Conservation (phyloP, 768 basidiomycete genomes). For the Lactarius deliciosus region DNA sequence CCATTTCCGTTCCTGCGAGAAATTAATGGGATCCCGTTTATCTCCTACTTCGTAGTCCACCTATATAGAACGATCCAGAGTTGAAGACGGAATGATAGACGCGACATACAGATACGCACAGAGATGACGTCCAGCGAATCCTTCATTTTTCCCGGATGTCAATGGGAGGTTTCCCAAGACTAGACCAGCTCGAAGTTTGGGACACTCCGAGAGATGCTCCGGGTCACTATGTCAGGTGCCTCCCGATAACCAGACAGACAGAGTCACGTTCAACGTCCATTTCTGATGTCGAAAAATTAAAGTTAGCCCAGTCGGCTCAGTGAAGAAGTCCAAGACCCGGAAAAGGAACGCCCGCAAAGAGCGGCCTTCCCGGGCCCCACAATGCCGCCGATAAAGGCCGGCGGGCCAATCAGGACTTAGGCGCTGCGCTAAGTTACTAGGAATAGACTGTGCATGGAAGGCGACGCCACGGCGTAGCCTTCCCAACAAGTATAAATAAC, state of each 20-base stretch:
- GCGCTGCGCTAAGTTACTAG: neutral
- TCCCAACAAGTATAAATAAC: neutral
- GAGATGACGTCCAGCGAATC: neutral
- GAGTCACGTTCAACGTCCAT: neutral
- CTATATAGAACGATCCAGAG: slow-evolving; percentile 27
- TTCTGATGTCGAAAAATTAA: neutral
- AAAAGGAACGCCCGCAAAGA: neutral
- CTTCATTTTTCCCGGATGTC: neutral
- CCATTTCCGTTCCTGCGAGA: slow-evolving; percentile 37
- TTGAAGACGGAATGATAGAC: too few relatives aligned
- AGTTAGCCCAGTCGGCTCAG: too few relatives aligned
- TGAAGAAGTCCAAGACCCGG: neutral
- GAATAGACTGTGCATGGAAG: neutral
- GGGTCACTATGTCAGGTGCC: neutral
- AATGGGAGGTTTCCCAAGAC: too few relatives aligned
- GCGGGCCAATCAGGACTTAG: neutral
- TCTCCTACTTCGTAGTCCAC: slow-evolving; percentile 40
- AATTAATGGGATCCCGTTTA: slow-evolving; percentile 38
- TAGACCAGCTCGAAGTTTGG: neutral
- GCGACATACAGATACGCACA: neutral
- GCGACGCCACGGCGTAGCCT: too few relatives aligned
- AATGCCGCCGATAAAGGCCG: too few relatives aligned
- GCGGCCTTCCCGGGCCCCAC: too few relatives aligned
- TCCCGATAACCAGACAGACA: too few relatives aligned
- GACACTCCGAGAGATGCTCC: neutral